Evolutionary conservation across 1,139 yeast species (phyloP).

Genomic region (Pichia sp.): DNA sequence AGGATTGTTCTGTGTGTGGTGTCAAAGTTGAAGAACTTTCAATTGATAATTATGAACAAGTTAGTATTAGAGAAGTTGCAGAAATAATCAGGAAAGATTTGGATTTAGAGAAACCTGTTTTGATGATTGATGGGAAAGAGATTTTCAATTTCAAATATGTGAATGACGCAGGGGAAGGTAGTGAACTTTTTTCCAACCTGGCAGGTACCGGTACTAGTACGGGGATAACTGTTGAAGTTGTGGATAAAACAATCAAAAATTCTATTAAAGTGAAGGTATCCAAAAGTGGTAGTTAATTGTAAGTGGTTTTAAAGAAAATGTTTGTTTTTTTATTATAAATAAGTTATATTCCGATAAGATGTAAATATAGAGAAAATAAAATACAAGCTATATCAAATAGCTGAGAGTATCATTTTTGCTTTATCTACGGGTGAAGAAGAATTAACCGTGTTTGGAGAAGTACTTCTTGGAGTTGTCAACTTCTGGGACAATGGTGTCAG

Average conservation of each 20-base stretch:
- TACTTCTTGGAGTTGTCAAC: slow-evolving; percentile 77
- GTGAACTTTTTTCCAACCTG: not conserved
- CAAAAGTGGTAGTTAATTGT: not conserved
- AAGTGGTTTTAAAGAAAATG: not conserved
- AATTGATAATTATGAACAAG: not conserved
- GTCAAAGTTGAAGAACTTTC: slow-evolving; percentile 14
- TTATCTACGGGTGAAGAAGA: not conserved
- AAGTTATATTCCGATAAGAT: no score
- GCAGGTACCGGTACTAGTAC: not conserved
- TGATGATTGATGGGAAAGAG: slow-evolving; percentile 19
- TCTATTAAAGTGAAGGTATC: not conserved
- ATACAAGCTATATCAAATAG: not conserved
- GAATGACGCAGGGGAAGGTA: not conserved
- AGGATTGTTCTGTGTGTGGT: slow-evolving; percentile 24
- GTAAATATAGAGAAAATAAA: not conserved
- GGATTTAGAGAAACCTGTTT: slow-evolving; percentile 15
- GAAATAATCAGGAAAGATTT: slow-evolving; percentile 10
- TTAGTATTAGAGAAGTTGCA: slow-evolving; percentile 16
- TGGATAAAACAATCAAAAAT: slow-evolving; percentile 6
- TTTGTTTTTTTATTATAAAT: not conserved
- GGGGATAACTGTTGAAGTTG: not conserved
- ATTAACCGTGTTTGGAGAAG: slow-evolving; percentile 39
- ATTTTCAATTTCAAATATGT: slow-evolving; percentile 20
- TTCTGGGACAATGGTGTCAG: slow-evolving; percentile 87
- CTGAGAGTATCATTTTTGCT: no score